Base-by-base conservation (phyloP, 805 yeast genomes). In the Kluyveromyces aestuarii region DNA sequence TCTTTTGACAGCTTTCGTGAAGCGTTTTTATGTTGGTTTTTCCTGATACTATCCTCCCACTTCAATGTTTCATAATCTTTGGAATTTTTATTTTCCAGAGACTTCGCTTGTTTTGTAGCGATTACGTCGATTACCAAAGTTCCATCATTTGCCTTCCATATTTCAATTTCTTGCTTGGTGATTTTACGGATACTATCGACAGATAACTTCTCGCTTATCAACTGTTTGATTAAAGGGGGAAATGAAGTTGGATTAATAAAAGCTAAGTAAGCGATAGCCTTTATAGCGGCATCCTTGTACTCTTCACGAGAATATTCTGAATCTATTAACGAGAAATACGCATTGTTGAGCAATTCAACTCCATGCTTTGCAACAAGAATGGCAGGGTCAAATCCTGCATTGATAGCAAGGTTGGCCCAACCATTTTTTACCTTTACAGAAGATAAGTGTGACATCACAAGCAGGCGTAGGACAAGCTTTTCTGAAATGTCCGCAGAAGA, bases 21-120 rank as follows among this genome's bases (percentile, higher is more conserved):
- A 38, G 49, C 56, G 55, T 52, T 76, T 47, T 73, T 72, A 1
- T 84, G 81, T 37, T 89, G 72, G 59, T 88, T 91, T 53, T 80
- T 80, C 57, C 91, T 79, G 33, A 93, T 76, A 46, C 77, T 77
- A 55, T 83, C 89, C 61, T 93, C 99, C 98, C 98, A 91, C 63
- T 87, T 81, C 50, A 77, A 69, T 2, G 90, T 84, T 57, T 84
- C 95, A 57, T 87, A 87, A 58, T 89, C 96, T 60, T 82, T 89
- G 1, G 87, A 70, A 61, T 87, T 87, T 62, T 85, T 87, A 60
- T 79, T 79, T 13, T 80, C 79, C 5, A 68, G 70, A 35, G 67
- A 66, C 33, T 71, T 69, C 13, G 70, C 67, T 59, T 72, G 75
- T 48, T 68, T 68, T 27, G 60, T 60, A 37, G 74, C 76, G 44